phyloP scores from a whole-genome alignment of 805 yeast genomes.

The Starmerella bombi region DNA sequence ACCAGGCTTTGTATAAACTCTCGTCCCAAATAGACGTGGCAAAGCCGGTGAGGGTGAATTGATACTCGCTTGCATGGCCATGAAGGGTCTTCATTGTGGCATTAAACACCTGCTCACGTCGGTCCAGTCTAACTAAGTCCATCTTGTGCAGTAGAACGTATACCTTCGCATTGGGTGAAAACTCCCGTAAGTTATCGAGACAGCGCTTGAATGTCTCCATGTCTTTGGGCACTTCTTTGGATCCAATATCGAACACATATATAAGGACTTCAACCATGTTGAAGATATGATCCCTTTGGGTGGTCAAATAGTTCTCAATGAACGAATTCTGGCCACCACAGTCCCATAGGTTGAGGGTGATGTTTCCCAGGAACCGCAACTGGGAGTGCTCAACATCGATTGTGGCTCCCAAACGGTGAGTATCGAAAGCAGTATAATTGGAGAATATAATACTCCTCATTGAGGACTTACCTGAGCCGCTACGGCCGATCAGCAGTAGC shows the following conservation, averaged over 20 bases:
- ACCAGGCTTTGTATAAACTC: constrained; percentile 92
- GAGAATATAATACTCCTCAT: constrained; percentile 92
- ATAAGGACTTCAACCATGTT: constrained; percentile 91
- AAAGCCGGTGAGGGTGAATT: constrained; percentile 65
- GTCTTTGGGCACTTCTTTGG: constrained; percentile 82
- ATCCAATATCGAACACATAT: constrained; percentile 92
- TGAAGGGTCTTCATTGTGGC: constrained; percentile 75
- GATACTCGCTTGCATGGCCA: constrained; percentile 55
- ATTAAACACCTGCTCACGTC: constrained; percentile 67
- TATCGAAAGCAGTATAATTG: constrained; percentile 92
- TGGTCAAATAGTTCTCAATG: constrained; percentile 84
- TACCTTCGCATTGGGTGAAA: constrained; percentile 80
- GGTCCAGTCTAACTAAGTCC: constrained; percentile 84
- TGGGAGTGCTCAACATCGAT: constrained; percentile 98
- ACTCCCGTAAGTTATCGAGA: constrained; percentile 64
- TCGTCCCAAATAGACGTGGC: constrained; percentile 98
- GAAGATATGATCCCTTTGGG: constrained; percentile 83
- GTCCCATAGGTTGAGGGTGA: constrained; percentile 94
- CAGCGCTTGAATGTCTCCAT: constrained; percentile 82
- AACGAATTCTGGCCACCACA: constrained; percentile 92
- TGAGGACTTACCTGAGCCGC: constrained; percentile 94
- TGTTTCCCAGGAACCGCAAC: constrained; percentile 78
- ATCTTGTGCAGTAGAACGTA: constrained; percentile 88
- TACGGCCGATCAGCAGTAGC: constrained; percentile 68
- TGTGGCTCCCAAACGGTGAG: constrained; percentile 89